Evolutionary conservation across 1,284 basidiomycete genomes (phyloP).

Genomic region (Sanguinoderma infundibulare): DNA sequence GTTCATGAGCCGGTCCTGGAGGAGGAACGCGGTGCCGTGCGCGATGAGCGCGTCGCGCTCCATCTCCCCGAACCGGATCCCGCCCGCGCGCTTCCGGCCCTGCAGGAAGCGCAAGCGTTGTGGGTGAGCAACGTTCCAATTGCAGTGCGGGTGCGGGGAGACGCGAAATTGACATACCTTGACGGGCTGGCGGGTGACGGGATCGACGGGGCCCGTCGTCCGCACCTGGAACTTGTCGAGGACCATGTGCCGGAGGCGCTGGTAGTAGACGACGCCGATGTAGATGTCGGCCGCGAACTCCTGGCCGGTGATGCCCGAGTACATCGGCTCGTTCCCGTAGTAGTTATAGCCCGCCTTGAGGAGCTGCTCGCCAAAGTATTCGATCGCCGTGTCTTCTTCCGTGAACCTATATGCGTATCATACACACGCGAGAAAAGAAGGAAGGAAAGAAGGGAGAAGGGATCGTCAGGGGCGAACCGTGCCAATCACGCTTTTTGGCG

Average conservation of each 20-base stretch:
- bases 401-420: slow-evolving; percentile 72
- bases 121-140: not conserved
- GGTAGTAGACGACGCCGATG: slow-evolving; percentile 98
- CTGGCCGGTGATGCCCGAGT: slow-evolving; percentile 98
- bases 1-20: slow-evolving; percentile 99
- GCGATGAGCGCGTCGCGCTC: slow-evolving; percentile 98
- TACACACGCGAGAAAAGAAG: not conserved
- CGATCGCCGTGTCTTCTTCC: slow-evolving; percentile 94
- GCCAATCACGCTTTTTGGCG: not conserved
- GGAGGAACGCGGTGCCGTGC: slow-evolving; percentile 96
- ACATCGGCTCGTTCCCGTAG: slow-evolving; percentile 99
- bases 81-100: slow-evolving; percentile 98
- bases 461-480: slow-evolving; percentile 8
- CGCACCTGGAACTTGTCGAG: slow-evolving; percentile 99
- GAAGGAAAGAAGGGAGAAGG: not conserved
- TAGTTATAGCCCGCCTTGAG: slow-evolving; percentile 97
- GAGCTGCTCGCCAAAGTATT: slow-evolving; percentile 97
- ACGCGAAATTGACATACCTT: slow-evolving; percentile 63
- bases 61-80: slow-evolving; percentile 99
- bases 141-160: not conserved
- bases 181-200: slow-evolving; percentile 95
- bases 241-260: slow-evolving; percentile 99
- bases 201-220: slow-evolving; percentile 96
- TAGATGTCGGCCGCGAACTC: slow-evolving; percentile 99
- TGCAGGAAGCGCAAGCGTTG: slow-evolving; percentile 39